A percentile compares a stretch with the other conserved stretches of the same genome.
These are phyloP conservation scores for Trichoderma aggressivum DNA, from an alignment of 2,329 filamentous ascomycete species.

Conservation along the genomic window DNA sequence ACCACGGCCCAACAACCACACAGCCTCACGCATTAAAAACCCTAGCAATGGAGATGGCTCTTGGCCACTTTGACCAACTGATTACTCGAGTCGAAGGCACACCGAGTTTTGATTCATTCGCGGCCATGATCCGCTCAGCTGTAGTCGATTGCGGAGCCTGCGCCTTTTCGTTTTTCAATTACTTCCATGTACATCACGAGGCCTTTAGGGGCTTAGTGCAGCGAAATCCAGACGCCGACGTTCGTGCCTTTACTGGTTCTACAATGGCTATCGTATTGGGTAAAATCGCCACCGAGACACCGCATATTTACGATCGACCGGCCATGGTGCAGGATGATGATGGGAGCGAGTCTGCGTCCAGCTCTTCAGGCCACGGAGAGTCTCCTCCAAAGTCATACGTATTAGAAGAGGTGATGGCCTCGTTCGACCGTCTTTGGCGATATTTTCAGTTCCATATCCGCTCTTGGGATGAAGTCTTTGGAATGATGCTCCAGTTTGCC, in stretches of 20 bases:
- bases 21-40: constrained; percentile 38
- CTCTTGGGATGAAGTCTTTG: constrained; percentile 76
- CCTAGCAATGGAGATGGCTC: constrained; percentile 50
- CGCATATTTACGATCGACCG: constrained; percentile 44
- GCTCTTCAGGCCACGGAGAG: constrained; percentile 1
- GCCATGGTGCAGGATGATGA: background rate
- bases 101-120: constrained; percentile 57
- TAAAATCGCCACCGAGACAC: constrained; percentile 48
- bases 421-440: constrained; percentile 58
- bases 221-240: constrained; percentile 52
- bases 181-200: constrained; percentile 54
- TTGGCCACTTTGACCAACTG: constrained; percentile 72
- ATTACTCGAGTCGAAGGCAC: constrained; percentile 68
- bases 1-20: background rate
- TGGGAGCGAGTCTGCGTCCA: background rate
- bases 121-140: constrained; percentile 46
- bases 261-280: constrained; percentile 52
- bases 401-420: constrained; percentile 39
- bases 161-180: constrained; percentile 58
- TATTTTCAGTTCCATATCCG: constrained; percentile 59
- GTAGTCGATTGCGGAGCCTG: constrained; percentile 50
- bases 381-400: constrained; percentile 24
- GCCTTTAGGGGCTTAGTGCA: constrained; percentile 64
- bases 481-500: constrained; percentile 64
- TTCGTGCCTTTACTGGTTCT: constrained; percentile 52